A percentile compares a stretch with the other conserved stretches of the same genome.
Evolutionary conservation across 805 yeast species (phyloP).

Genomic region (Wickerhamiella lipophila): DNA sequence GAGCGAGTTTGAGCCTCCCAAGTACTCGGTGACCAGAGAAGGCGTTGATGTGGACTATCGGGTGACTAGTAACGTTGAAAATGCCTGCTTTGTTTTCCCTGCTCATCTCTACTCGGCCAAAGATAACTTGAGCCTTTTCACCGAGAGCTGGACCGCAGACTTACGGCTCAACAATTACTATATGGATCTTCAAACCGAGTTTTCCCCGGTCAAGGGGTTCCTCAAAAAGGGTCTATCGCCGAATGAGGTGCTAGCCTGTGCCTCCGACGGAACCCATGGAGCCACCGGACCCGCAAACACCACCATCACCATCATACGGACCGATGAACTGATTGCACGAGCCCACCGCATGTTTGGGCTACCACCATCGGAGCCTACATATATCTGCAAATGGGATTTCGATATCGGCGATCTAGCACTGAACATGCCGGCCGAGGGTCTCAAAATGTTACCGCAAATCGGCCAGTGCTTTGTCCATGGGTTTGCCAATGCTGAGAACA

Average conservation of each 20-base stretch:
- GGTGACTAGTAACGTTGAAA: constrained; percentile 54
- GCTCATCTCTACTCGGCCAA: constrained; percentile 51
- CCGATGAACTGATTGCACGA: constrained; percentile 24
- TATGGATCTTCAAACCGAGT: constrained; percentile 71
- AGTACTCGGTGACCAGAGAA: constrained; percentile 7
- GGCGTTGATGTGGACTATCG: constrained; percentile 68
- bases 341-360: constrained; percentile 90
- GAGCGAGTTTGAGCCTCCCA: constrained; percentile 13
- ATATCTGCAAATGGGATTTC: constrained; percentile 83
- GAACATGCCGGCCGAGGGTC: constrained; percentile 39
- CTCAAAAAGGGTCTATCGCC: constrained; percentile 14
- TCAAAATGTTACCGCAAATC: constrained; percentile 30
- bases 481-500: constrained; percentile 63
- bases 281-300: too few relatives aligned
- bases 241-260: neutral
- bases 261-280: too few relatives aligned
- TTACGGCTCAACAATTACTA: constrained; percentile 81
- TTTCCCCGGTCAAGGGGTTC: constrained; percentile 42
- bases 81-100: constrained; percentile 66
- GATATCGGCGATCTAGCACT: constrained; percentile 46
- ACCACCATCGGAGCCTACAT: constrained; percentile 81
- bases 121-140: constrained; percentile 48
- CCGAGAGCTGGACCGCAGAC: constrained; percentile 60
- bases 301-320: constrained; percentile 15
- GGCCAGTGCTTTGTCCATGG: constrained; percentile 45